A percentile compares a stretch with the other conserved stretches of the same genome.
Conservation (phyloP, 2,329 filamentous ascomycete species). For the Zymoseptoria tritici region DNA sequence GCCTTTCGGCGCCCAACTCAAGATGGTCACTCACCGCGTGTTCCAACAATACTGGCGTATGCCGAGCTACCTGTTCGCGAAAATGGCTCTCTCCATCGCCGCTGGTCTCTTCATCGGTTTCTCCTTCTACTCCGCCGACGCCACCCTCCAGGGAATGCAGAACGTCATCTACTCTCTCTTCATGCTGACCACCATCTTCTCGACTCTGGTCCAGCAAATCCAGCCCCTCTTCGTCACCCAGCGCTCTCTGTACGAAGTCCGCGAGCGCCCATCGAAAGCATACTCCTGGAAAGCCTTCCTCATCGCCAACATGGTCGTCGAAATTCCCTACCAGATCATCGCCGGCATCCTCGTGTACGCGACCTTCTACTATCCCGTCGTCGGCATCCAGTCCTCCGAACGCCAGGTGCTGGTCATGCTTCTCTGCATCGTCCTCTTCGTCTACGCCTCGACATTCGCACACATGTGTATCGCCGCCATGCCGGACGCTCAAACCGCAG, state of each 20-base stretch:
- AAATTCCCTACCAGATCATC: constrained; percentile 60
- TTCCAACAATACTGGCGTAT: constrained; percentile 41
- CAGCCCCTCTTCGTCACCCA: constrained; percentile 54
- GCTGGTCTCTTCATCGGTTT: constrained; percentile 44
- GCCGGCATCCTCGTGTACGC: constrained; percentile 57
- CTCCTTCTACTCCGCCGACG: constrained; percentile 36
- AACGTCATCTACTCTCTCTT: constrained; percentile 45
- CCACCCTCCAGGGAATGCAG: constrained; percentile 36
- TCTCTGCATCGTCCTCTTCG: constrained; percentile 57
- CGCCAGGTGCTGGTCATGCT: constrained; percentile 60
- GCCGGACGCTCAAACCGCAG: constrained; percentile 60
- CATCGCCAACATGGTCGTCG: constrained; percentile 62
- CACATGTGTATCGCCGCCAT: constrained; percentile 67
- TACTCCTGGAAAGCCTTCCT: constrained; percentile 73
- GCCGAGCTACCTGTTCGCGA: constrained; percentile 47
- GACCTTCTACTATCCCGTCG: constrained; percentile 57
- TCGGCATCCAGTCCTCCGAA: constrained; percentile 36
- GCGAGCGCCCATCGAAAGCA: constrained; percentile 57
- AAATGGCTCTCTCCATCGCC: constrained; percentile 48
- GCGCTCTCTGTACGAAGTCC: constrained; percentile 52
- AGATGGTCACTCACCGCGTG: constrained; percentile 34
- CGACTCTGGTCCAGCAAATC: constrained; percentile 49
- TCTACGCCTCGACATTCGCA: constrained; percentile 66
- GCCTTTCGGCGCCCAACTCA: constrained; percentile 32
- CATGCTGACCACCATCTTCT: constrained; percentile 36